phyloP scores from a whole-genome alignment of 441 rosid genomes.

The Mallotus japonicus region DNA sequence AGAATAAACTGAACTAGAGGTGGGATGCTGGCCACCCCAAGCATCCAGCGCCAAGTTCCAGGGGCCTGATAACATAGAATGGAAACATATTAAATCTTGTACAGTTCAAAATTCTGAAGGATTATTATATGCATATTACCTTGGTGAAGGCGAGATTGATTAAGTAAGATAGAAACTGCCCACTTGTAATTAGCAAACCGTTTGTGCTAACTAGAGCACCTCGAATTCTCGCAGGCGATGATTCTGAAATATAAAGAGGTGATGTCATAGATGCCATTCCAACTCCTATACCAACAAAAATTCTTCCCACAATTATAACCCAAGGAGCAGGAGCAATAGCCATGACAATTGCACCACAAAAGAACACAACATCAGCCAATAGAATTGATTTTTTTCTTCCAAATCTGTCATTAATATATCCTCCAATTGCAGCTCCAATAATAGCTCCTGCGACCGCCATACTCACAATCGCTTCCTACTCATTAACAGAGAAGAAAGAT shows the following conservation, averaged over 20 bases:
- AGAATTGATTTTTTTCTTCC: conserved; percentile 67
- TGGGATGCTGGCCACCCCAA: conserved; percentile 73
- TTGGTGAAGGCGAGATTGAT: conserved; percentile 74
- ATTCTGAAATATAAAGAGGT: conserved; percentile 81
- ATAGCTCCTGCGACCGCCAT: conserved; percentile 88
- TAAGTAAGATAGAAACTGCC: conserved; percentile 76
- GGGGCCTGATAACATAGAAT: conserved; percentile 32
- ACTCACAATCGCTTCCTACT: conserved; percentile 74
- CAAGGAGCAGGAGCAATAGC: conserved; percentile 69
- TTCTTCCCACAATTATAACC: conserved; percentile 63
- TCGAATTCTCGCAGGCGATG: conserved; percentile 77
- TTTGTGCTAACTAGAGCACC: conserved; percentile 90
- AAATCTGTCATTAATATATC: conserved; percentile 68
- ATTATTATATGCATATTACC: conserved; percentile 28
- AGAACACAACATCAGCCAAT: conserved; percentile 61
- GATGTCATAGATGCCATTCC: conserved; percentile 97
- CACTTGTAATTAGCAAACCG: conserved; percentile 69
- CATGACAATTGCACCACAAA: conserved; percentile 67
- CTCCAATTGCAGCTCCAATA: conserved; percentile 79
- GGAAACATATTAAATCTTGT: neutral
- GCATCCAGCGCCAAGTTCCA: conserved; percentile 95
- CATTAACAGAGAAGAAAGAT: neutral
- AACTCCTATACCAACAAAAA: conserved; percentile 79
- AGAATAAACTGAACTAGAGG: conserved; percentile 61
- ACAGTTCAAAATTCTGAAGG: too few relatives aligned